Percentiles rank a stretch among this genome's conserved stretches.
phyloP scores from a whole-genome alignment of 805 yeast species.

The Zygosaccharomyces bailii region DNA sequence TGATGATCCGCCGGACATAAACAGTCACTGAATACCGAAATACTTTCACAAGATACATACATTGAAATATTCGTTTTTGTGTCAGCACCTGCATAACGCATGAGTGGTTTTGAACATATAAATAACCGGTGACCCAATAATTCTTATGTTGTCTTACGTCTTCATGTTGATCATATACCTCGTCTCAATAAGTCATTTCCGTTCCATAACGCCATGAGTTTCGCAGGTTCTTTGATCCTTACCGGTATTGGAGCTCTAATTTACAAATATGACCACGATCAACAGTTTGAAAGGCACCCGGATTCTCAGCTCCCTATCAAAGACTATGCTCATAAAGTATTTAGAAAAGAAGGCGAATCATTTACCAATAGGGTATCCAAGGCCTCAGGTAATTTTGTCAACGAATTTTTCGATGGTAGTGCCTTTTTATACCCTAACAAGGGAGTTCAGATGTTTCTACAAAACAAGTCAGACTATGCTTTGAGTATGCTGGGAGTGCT shows the following conservation, averaged over 20 bases:
- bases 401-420: constrained; percentile 22
- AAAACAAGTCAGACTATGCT: constrained; percentile 18
- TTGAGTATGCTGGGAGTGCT: constrained; percentile 12
- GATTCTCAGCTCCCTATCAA: constrained; percentile 13
- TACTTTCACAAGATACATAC: constrained; percentile 2
- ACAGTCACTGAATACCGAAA: neutral
- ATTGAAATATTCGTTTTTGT: neutral
- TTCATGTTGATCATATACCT: too few species aligned
- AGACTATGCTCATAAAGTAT: constrained; percentile 16
- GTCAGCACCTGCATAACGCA: too few species aligned
- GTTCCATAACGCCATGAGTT: constrained; percentile 27
- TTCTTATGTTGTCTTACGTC: too few species aligned
- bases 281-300: constrained; percentile 23
- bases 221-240: constrained; percentile 29
- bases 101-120: too few species aligned
- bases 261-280: constrained; percentile 29
- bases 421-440: constrained; percentile 28
- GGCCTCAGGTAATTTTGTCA: constrained; percentile 22
- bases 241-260: constrained; percentile 32
- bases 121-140: too few species aligned
- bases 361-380: constrained; percentile 13
- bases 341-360: constrained; percentile 16
- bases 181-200: too few species aligned
- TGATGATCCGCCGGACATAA: too few species aligned
- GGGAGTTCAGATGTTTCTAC: constrained; percentile 23